Evolutionary conservation across 805 yeast genomes (phyloP), one percentile per base, ranked within the genome.

Genomic region (Blastobotrys peoriensis): DNA sequence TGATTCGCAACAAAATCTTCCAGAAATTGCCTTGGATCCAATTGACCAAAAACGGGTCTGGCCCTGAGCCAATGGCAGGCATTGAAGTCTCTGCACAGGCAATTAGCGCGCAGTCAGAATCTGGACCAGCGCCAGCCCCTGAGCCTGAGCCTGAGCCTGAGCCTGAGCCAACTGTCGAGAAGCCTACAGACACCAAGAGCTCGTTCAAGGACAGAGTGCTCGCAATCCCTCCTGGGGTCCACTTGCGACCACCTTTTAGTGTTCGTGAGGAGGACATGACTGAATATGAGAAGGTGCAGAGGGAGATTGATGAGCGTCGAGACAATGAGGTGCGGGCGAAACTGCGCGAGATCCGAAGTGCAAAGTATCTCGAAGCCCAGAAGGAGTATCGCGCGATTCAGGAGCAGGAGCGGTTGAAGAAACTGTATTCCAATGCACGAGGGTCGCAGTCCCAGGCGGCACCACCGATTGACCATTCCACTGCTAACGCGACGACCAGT

Each of bases 321-420:
- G 16, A 34, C 9, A 9, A 36, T 17, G 9, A 18, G 23, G 5
- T 33, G 19, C 10, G 8, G 19, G 19, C 21, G 17, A 6, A 19
- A 6, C 39, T 10, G 8, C n/a, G n/a, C 4, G 13, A 18, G 23
- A 19, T 36, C 23, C 21, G 9, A 36, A 20, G 9, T 36, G 19
- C 39, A 36, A 36, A 15, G 17, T 18, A 18, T 36, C 4, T 10
- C n/a, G 22, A 36, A 36, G 39, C 22, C 17, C 39, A 36, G 17
- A 22, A 36, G 17, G 22, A 22, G 39, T 18, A 18, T 22, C 39
- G 39, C 21, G 19, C 23, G 17, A 36, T 13, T 22, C 22, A 9
- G 16, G 22, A 22, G 22, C 17, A 15, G 19, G 17, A 34, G 10
- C 6, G 19, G 13, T 13, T 34, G 10, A 34, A 13, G 17, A 34